Evolutionary conservation across 176 grass and related monocot genomes (phyloP).

Genomic region (Cenchrus purpureus): DNA sequence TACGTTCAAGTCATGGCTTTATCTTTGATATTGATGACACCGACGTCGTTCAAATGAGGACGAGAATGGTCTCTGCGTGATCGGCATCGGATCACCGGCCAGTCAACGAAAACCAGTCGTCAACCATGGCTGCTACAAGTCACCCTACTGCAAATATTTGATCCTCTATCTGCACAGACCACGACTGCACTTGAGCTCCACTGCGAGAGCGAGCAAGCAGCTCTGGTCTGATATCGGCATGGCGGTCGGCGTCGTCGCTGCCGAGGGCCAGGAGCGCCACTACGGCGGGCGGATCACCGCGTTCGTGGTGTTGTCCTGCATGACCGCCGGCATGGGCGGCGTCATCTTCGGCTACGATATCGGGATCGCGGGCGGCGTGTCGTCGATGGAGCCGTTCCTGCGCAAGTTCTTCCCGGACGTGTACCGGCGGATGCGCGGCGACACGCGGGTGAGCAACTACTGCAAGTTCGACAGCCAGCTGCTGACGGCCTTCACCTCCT

Average conservation of each 20-base stretch:
- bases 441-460: conserved; percentile 73
- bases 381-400: conserved; percentile 81
- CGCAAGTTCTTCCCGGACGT: conserved; percentile 78
- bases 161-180: neutral
- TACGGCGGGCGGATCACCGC: conserved; percentile 51
- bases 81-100: neutral
- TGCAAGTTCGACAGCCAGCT: conserved; percentile 98
- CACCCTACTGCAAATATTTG: neutral
- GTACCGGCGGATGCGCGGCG: conserved; percentile 58
- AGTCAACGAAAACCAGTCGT: conserved; percentile 31
- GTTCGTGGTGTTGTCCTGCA: conserved; percentile 76
- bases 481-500: conserved; percentile 77
- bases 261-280: neutral
- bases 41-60: neutral
- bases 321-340: conserved; percentile 82
- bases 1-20: neutral
- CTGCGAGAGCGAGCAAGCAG: neutral
- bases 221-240: conserved; percentile 34
- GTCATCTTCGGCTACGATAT: conserved; percentile 88
- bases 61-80: neutral
- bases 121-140: conserved; percentile 28
- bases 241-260: conserved; percentile 32
- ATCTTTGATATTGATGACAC: neutral
- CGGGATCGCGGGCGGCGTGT: conserved; percentile 80
- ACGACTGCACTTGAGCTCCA: neutral